phyloP scores from a whole-genome alignment of 768 basidiomycete species.

The Neoboletus subvelutipes region DNA sequence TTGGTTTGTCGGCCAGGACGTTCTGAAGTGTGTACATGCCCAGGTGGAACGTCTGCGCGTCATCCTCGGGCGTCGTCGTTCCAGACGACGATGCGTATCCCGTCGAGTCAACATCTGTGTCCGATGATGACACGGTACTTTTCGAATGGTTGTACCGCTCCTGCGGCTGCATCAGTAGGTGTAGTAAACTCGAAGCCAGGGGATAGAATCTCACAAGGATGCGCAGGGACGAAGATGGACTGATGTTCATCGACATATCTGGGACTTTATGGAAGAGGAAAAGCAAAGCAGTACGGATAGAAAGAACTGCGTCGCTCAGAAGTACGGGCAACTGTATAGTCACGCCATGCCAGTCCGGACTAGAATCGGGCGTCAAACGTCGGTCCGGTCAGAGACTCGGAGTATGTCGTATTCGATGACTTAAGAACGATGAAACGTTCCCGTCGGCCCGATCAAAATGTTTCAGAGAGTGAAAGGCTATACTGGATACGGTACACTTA shows the following conservation, averaged over 20 bases:
- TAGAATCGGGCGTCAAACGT: not conserved
- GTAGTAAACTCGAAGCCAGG: not conserved
- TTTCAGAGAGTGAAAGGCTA: not conserved
- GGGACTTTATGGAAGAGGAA: not conserved
- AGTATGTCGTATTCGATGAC: not conserved
- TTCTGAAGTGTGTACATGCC: conserved; percentile 8
- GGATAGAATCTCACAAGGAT: not conserved
- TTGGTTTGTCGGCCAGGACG: conserved; percentile 7
- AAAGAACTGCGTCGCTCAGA: not conserved
- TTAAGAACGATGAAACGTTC: not conserved
- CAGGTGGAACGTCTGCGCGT: conserved; percentile 24
- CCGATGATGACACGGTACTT: conserved; percentile 13
- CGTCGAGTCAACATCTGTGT: conserved; percentile 22
- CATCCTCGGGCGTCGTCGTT: conserved; percentile 34
- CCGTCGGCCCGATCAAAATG: not conserved
- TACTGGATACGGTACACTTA: not conserved
- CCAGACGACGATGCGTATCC: conserved; percentile 30
- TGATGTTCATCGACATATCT: conserved; percentile 10
- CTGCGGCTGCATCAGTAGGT: not conserved
- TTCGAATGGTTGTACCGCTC: not conserved
- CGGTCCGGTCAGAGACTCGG: not conserved
- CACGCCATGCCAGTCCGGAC: not conserved
- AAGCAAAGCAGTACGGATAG: not conserved
- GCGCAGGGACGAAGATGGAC: conserved; percentile 16
- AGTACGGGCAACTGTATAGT: not conserved